These are phyloP conservation scores for Karstenula rhodostoma DNA, from an alignment of 2,329 filamentous ascomycete genomes.

Conservation along the genomic window DNA sequence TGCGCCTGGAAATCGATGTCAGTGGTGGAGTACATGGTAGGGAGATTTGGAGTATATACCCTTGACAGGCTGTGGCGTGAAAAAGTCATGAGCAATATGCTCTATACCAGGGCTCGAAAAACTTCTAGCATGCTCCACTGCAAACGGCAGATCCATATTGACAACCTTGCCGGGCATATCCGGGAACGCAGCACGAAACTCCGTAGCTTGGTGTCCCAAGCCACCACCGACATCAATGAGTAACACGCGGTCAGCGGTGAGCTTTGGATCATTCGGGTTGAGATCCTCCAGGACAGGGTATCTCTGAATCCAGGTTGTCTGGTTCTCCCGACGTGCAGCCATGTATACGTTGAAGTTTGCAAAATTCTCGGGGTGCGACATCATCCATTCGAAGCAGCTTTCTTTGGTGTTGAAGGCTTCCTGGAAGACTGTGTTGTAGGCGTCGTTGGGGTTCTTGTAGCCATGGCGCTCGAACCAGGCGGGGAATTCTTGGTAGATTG, in stretches of 20 bases:
- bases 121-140: constrained; percentile 7
- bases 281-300: constrained; percentile 7
- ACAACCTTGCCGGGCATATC: constrained; percentile 12
- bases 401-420: constrained; percentile 10
- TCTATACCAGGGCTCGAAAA: neutral
- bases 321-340: too few species aligned
- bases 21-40: too few species aligned
- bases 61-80: constrained; percentile 10
- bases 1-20: constrained; percentile 26
- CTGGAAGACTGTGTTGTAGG: constrained; percentile 12
- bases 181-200: constrained; percentile 11
- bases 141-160: constrained; percentile 15
- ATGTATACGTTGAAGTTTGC: constrained; percentile 17
- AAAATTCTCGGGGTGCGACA: constrained; percentile 7
- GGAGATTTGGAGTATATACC: too few species aligned
- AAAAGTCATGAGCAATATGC: constrained; percentile 13
- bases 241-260: constrained; percentile 4
- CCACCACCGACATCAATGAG: constrained; percentile 26
- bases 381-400: constrained; percentile 13
- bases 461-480: too few species aligned
- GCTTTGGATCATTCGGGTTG: constrained; percentile 4
- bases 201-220: constrained; percentile 18
- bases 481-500: too few species aligned
- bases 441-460: constrained; percentile 13
- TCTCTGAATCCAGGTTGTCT: constrained; percentile 12